A percentile compares a stretch with the other conserved stretches of the same genome.
phyloP scores from a whole-genome alignment of 2,329 filamentous ascomycete species.

The Fusarium sp. region DNA sequence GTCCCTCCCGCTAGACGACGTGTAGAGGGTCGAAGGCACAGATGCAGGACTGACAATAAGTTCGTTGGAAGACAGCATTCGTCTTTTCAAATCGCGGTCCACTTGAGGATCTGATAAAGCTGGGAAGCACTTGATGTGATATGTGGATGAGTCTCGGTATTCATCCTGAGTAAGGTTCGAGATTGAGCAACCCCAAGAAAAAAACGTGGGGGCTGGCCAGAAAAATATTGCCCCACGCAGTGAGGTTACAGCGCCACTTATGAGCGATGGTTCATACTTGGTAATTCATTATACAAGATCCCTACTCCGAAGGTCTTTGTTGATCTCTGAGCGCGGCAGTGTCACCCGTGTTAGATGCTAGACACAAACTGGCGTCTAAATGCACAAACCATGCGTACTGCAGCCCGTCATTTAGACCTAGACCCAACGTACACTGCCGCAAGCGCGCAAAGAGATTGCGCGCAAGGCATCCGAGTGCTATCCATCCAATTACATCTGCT shows the following conservation, averaged over 20 bases:
- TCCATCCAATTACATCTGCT: conserved; percentile 38
- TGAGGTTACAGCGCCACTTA: conserved; percentile 2
- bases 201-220: conserved; percentile 31
- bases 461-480: conserved; percentile 21
- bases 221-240: conserved; percentile 22
- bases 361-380: conserved; percentile 17
- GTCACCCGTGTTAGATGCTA: background rate
- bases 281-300: background rate
- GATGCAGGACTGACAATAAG: conserved; percentile 1
- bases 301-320: background rate
- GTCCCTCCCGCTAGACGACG: background rate
- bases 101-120: conserved; percentile 8
- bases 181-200: conserved; percentile 11
- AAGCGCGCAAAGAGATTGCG: conserved; percentile 26
- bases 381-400: conserved; percentile 17
- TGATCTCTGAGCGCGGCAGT: conserved; percentile 3
- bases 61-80: conserved; percentile 4
- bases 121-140: background rate
- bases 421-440: conserved; percentile 5
- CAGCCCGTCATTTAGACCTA: conserved; percentile 1
- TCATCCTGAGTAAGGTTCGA: conserved; percentile 22
- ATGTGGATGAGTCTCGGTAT: conserved; percentile 14
- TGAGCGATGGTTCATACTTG: background rate
- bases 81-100: background rate
- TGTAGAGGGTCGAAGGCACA: background rate